Evolutionary conservation across 768 basidiomycete genomes (phyloP).

Genomic region (Astraeus odoratus): DNA sequence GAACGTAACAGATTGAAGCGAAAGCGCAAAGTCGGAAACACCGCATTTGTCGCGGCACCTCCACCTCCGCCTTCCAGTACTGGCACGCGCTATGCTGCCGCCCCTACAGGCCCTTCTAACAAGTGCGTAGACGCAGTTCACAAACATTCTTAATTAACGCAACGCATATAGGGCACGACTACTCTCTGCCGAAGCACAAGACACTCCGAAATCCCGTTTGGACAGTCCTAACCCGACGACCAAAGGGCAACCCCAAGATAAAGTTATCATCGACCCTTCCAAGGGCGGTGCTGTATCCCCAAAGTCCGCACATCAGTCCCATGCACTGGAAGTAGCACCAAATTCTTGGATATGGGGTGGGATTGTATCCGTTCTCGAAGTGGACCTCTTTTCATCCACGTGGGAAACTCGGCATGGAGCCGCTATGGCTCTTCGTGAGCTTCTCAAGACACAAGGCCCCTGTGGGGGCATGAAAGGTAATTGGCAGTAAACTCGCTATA

Average conservation of each 20-base stretch:
- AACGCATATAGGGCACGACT: slow-evolving; percentile 54
- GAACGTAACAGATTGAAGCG: slow-evolving; percentile 93
- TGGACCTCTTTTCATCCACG: slow-evolving; percentile 74
- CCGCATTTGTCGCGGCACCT: slow-evolving; percentile 73
- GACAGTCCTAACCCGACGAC: slow-evolving; percentile 45
- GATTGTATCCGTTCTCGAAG: slow-evolving; percentile 69
- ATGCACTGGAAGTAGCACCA: slow-evolving; percentile 65
- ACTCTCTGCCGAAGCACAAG: slow-evolving; percentile 55
- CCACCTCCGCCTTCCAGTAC: slow-evolving; percentile 50
- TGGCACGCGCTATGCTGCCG: slow-evolving; percentile 55
- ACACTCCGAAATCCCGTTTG: slow-evolving; percentile 43
- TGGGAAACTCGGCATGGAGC: slow-evolving; percentile 97
- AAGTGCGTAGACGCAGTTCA: slow-evolving; percentile 36
- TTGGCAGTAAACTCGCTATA: neutral
- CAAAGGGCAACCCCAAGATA: slow-evolving; percentile 42
- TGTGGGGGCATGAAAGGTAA: slow-evolving; percentile 78
- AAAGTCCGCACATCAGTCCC: slow-evolving; percentile 68
- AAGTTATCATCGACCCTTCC: slow-evolving; percentile 69
- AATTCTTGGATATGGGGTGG: slow-evolving; percentile 88
- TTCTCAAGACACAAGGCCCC: slow-evolving; percentile 77
- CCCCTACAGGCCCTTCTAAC: slow-evolving; percentile 50
- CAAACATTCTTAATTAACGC: slow-evolving; percentile 2
- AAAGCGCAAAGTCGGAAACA: slow-evolving; percentile 83
- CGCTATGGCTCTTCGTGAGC: slow-evolving; percentile 82
- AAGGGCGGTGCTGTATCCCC: slow-evolving; percentile 84